Percentiles rank a stretch among this genome's conserved stretches.
Conservation (phyloP, 2,329 filamentous ascomycete species). For the Ophiostoma ulmi region DNA sequence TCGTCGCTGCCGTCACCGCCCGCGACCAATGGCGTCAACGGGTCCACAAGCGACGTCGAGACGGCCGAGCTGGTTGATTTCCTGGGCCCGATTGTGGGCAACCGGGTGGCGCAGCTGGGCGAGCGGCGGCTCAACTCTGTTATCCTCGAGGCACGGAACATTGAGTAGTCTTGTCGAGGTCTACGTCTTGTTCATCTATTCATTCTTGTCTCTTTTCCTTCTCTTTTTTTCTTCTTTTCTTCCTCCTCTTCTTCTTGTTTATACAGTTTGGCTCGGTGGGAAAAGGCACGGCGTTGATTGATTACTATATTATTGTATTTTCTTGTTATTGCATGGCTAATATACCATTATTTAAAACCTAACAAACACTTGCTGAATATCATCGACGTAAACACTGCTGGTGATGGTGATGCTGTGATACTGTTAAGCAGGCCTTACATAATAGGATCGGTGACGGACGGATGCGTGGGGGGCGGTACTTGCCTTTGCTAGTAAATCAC, state of each 20-base stretch:
- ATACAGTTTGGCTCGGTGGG: constrained; percentile 7
- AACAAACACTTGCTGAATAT: not conserved
- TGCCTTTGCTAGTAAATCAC: not conserved
- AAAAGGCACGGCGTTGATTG: constrained; percentile 10
- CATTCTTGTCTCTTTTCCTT: not conserved
- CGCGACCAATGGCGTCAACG: constrained; percentile 24
- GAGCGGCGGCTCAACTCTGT: constrained; percentile 47
- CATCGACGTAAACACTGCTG: not conserved
- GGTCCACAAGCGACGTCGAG: constrained; percentile 35
- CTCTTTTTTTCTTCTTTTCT: not conserved
- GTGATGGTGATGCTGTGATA: not conserved
- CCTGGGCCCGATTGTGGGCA: constrained; percentile 51
- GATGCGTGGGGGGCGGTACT: constrained; percentile 11
- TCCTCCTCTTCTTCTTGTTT: not conserved
- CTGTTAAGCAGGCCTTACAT: not conserved
- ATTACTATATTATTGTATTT: not conserved
- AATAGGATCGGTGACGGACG: not conserved
- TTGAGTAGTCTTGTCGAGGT: constrained; percentile 38
- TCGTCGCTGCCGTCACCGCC: not conserved
- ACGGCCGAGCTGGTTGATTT: constrained; percentile 48
- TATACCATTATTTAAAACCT: not conserved
- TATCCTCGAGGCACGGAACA: constrained; percentile 51
- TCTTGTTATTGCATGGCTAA: not conserved
- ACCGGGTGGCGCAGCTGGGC: constrained; percentile 42
- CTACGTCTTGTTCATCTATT: not conserved